Conservation (phyloP, 2,329 filamentous ascomycete species). For the Penicillium sp. region DNA sequence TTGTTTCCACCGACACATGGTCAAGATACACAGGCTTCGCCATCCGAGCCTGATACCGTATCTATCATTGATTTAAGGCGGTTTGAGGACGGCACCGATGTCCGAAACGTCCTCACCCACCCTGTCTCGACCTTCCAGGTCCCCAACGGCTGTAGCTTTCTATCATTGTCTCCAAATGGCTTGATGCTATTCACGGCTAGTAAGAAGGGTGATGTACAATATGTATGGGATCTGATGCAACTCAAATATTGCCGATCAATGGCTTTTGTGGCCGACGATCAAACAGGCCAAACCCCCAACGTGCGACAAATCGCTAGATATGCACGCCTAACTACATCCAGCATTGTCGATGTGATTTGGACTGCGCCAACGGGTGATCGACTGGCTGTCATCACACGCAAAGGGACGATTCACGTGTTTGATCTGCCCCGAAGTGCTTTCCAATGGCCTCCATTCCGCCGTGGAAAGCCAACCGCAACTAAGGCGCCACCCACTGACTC, state of each 20-base stretch:
- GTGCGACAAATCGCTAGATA: constrained; percentile 88
- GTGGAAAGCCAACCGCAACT: constrained; percentile 45
- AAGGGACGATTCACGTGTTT: constrained; percentile 91
- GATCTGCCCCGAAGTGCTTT: constrained; percentile 82
- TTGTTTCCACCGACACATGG: constrained; percentile 51
- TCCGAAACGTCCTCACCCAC: constrained; percentile 34
- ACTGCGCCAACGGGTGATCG: constrained; percentile 77
- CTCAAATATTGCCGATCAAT: constrained; percentile 44
- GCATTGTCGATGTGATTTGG: constrained; percentile 90
- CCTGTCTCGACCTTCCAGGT: constrained; percentile 50
- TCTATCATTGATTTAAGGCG: constrained; percentile 49
- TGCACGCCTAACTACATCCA: constrained; percentile 85
- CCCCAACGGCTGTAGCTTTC: constrained; percentile 51
- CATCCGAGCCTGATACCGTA: constrained; percentile 46
- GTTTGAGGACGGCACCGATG: constrained; percentile 43
- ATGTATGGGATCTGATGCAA: constrained; percentile 54
- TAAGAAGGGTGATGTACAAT: constrained; percentile 52
- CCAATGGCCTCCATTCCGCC: constrained; percentile 74
- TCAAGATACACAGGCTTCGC: constrained; percentile 39
- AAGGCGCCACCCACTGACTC: constrained; percentile 45
- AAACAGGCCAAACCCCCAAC: constrained; percentile 31
- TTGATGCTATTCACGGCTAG: constrained; percentile 50
- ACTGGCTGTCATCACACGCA: constrained; percentile 85
- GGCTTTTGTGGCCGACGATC: constrained; percentile 40
- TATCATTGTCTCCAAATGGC: constrained; percentile 51